phyloP scores from a whole-genome alignment of 1,139 yeast genomes.

The Sugiyamaella sp. region DNA sequence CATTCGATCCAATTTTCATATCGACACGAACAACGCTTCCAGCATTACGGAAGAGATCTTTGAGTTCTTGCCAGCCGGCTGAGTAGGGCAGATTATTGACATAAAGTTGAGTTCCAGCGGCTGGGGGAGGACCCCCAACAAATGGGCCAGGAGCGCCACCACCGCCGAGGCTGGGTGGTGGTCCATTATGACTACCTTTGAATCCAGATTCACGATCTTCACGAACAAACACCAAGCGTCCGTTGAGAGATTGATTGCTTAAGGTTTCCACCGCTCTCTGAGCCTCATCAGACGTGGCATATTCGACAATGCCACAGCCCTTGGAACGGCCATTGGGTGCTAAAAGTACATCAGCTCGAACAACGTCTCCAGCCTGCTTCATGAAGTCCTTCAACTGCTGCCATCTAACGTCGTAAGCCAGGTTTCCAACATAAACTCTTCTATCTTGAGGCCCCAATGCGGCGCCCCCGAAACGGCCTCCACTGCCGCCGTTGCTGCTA shows the following conservation, averaged over 20 bases:
- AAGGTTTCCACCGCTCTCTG: constrained; percentile 70
- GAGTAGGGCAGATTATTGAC: constrained; percentile 83
- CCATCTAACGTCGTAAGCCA: constrained; percentile 64
- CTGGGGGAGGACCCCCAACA: constrained; percentile 22
- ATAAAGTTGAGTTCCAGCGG: constrained; percentile 61
- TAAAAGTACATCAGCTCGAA: constrained; percentile 86
- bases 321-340: constrained; percentile 75
- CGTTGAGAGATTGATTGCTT: constrained; percentile 68
- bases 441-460: constrained; percentile 39
- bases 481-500: constrained; percentile 30
- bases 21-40: constrained; percentile 84
- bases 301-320: constrained; percentile 86
- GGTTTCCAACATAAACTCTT: constrained; percentile 58
- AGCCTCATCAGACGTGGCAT: constrained; percentile 67
- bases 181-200: constrained; percentile 31
- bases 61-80: constrained; percentile 80
- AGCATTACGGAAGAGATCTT: constrained; percentile 77
- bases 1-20: constrained; percentile 65
- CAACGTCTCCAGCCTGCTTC: constrained; percentile 71
- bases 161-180: constrained; percentile 30
- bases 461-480: constrained; percentile 32
- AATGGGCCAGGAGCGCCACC: constrained; percentile 26
- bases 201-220: constrained; percentile 50
- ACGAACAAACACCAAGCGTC: constrained; percentile 87
- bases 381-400: constrained; percentile 63